A percentile compares a stretch with the other conserved stretches of the same genome.
Evolutionary conservation across 1,284 basidiomycete species (phyloP).

Genomic region (Cutaneotrichosporon sp.): DNA sequence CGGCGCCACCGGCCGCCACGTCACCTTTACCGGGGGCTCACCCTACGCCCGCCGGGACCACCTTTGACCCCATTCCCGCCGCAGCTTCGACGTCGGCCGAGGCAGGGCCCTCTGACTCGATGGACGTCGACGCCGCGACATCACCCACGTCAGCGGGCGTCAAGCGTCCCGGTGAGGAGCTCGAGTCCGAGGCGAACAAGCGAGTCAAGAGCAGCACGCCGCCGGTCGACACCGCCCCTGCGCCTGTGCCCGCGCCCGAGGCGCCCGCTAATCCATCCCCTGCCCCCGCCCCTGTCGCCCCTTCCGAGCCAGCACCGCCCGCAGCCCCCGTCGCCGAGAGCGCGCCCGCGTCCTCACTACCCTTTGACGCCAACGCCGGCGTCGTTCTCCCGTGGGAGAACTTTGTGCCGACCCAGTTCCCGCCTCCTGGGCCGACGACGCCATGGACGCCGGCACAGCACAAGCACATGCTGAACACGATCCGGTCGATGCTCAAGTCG

Average conservation of each 20-base stretch:
- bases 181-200: constrained; percentile 32
- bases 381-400: constrained; percentile 21
- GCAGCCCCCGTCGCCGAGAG: not conserved
- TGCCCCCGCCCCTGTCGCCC: too few species aligned
- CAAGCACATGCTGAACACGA: constrained; percentile 71
- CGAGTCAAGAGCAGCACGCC: constrained; percentile 28
- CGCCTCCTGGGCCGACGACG: constrained; percentile 35
- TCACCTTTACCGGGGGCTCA: constrained; percentile 10
- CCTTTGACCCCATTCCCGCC: constrained; percentile 13
- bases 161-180: constrained; percentile 36
- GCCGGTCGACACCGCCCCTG: not conserved
- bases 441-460: constrained; percentile 58
- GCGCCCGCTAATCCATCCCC: constrained; percentile 1
- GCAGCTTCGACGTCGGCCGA: not conserved
- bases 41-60: constrained; percentile 12
- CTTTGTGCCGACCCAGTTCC: constrained; percentile 37
- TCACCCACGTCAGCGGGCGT: constrained; percentile 17
- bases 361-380: constrained; percentile 6
- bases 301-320: constrained; percentile 4
- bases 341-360: constrained; percentile 3
- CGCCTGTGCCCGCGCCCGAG: not conserved
- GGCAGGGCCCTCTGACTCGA: not conserved
- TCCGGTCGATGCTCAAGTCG: constrained; percentile 79
- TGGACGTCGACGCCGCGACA: constrained; percentile 27
- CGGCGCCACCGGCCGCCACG: not conserved